Conservation (phyloP, 495 filamentous ascomycete genomes). For the Opeltia flavorubescens region DNA sequence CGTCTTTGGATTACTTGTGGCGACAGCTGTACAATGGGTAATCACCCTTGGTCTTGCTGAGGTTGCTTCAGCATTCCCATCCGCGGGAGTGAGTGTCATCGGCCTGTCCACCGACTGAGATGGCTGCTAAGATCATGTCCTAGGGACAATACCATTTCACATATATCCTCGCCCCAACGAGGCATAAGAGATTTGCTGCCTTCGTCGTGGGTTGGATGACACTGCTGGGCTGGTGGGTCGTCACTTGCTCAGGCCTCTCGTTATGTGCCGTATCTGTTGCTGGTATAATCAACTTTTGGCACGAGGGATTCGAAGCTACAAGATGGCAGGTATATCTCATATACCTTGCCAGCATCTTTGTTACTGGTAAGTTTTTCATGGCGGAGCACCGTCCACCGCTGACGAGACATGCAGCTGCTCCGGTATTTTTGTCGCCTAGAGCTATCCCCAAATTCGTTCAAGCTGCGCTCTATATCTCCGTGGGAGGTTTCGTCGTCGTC, state of each 20-base stretch:
- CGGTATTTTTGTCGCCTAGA: conserved; percentile 14
- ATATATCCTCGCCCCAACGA: conserved; percentile 17
- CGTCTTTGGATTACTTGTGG: conserved; percentile 14
- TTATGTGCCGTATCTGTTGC: conserved; percentile 10
- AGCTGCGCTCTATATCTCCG: conserved; percentile 11
- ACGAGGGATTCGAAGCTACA: conserved; percentile 11
- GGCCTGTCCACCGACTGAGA: neutral
- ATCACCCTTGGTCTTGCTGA: conserved; percentile 19
- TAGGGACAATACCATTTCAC: conserved; percentile 23
- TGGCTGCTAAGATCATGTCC: neutral
- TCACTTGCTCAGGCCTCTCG: conserved; percentile 16
- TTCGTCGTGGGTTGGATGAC: conserved; percentile 27
- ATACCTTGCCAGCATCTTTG: conserved; percentile 10
- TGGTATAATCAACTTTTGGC: conserved; percentile 17
- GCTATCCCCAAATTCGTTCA: conserved; percentile 12
- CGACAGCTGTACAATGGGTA: conserved; percentile 13
- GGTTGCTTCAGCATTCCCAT: conserved; percentile 19
- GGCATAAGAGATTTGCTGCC: conserved; percentile 12
- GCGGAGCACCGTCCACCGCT: neutral
- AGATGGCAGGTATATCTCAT: conserved; percentile 21
- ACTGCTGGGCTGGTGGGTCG: conserved; percentile 24
- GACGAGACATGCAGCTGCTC: conserved; percentile 11
- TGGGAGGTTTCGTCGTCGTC: conserved; percentile 14
- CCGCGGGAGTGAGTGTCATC: conserved; percentile 2
- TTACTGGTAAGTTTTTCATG: neutral